Evolutionary conservation across 208 protist species (phyloP).

Genomic region (Crithidia brevicula): DNA sequence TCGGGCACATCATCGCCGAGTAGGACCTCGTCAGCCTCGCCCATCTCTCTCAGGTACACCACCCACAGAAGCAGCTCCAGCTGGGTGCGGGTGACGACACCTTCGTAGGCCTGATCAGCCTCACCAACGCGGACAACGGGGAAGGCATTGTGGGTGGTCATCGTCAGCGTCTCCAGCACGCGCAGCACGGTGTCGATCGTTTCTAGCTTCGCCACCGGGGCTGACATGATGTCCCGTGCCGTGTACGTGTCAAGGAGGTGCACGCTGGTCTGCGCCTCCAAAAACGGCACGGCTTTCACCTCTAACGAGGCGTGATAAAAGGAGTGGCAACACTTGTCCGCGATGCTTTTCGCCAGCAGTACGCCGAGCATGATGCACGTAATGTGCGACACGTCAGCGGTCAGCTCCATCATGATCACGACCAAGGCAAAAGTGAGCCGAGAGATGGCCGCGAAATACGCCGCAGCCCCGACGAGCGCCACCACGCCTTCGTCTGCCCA

Average conservation of each 20-base stretch:
- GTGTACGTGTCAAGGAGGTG: constrained; percentile 45
- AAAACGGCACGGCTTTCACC: constrained; percentile 77
- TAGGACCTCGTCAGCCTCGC: constrained; percentile 24
- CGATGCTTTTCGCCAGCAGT: constrained; percentile 80
- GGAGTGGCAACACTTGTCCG: constrained; percentile 72
- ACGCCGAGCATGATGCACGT: constrained; percentile 87
- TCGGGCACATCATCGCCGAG: constrained; percentile 3
- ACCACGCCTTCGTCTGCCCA: constrained; percentile 82
- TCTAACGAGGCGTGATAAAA: constrained; percentile 83
- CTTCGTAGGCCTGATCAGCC: constrained; percentile 43
- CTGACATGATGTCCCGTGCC: constrained; percentile 82
- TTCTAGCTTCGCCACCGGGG: constrained; percentile 53
- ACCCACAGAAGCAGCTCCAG: constrained; percentile 66
- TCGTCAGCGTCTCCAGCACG: constrained; percentile 55
- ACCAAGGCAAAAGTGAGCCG: constrained; percentile 85
- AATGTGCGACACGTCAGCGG: constrained; percentile 83
- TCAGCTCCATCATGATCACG: constrained; percentile 91
- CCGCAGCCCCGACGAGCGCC: constrained; percentile 78
- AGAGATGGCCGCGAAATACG: constrained; percentile 85
- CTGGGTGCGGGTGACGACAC: constrained; percentile 54
- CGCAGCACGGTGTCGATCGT: constrained; percentile 54
- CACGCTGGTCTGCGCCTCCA: constrained; percentile 58
- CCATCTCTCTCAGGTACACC: constrained; percentile 54
- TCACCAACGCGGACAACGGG: constrained; percentile 62
- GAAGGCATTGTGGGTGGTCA: constrained; percentile 84